Base-by-base conservation (phyloP, 495 filamentous ascomycete genomes). In the Neurospora sp. region DNA sequence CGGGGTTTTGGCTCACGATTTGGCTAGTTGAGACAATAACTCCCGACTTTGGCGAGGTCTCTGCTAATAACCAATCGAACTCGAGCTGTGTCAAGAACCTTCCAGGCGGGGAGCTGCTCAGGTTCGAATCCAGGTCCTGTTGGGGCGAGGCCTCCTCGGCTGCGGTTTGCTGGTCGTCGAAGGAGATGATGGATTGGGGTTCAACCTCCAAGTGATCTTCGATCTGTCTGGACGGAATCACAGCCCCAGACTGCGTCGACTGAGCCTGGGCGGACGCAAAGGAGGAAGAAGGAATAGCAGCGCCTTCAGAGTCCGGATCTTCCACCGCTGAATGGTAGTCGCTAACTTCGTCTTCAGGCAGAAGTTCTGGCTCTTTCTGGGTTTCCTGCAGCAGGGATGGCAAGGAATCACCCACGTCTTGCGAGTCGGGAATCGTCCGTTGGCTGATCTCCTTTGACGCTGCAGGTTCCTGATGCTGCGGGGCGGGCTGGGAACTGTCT, bases 391-490 rank as follows among this genome's bases (percentile, higher is more conserved):
- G 6, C 5, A 66, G 61, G 12, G 76, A 79, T 12, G 59, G 72
- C 14, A 74, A 37, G 3, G 73, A 71, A 18, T 78, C 69, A 10
- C 73, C 69, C 5, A 44, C 40, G 14, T 71, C 79, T 69, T 82
- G 80, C 1, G 80, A 82, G 40, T 82, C 80, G 0, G 78, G 78
- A 8, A 82, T 81, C 1, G 77, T 78, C 6, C 71, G 72, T 71
- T 74, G 76, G 69, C 76, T 77, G 68, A 46, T 72, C 2, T 7
- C 46, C 12, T 39, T 69, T 41, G 40, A 22, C 8, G 46, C 39
- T 72, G 35, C 72, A 68, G 11, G 40, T 22, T 69, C 22, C 68
- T 35, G 22, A 42, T n/a, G 68, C 39, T 40, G 71, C 68, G 37
- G 11, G 20, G 37, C 38, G 20, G 12, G 7, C 48, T 18, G 20